phyloP scores from a whole-genome alignment of 306 rosid species.

The Cucurbita pepo region DNA sequence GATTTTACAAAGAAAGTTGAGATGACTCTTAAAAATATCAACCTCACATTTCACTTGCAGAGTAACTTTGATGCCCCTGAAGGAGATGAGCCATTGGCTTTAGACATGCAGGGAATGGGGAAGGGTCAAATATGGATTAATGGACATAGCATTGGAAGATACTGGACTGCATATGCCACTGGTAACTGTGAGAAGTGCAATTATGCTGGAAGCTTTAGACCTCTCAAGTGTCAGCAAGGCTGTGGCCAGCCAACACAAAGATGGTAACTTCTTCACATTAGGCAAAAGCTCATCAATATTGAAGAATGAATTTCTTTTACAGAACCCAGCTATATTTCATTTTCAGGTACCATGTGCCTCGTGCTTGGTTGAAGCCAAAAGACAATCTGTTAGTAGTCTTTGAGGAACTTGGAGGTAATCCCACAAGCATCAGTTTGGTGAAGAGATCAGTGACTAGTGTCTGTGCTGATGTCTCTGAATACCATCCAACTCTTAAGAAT shows the following conservation, averaged over 20 bases:
- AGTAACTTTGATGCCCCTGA: conserved; percentile 62
- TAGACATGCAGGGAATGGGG: conserved; percentile 96
- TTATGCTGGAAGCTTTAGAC: conserved; percentile 64
- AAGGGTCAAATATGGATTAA: conserved; percentile 99
- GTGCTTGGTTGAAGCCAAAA: conserved; percentile 82
- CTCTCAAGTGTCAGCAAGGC: conserved; percentile 76
- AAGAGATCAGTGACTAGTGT: conserved; percentile 74
- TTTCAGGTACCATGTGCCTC: conserved; percentile 94
- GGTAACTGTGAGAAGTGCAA: conserved; percentile 65
- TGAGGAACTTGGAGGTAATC: conserved; percentile 95
- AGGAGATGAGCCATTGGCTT: conserved; percentile 84
- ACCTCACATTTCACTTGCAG: conserved; percentile 29
- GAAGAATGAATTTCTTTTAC: neutral
- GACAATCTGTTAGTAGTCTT: conserved; percentile 70
- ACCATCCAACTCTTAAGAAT: conserved; percentile 76
- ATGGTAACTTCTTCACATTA: conserved; percentile 36
- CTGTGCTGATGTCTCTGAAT: conserved; percentile 82
- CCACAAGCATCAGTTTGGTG: conserved; percentile 61
- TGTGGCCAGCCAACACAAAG: conserved; percentile 89
- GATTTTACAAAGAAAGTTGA: conserved; percentile 1
- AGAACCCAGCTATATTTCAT: conserved; percentile 5
- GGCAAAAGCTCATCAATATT: neutral
- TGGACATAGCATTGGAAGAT: conserved; percentile 83
- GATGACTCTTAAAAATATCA: neutral
- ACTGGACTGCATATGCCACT: conserved; percentile 75